phyloP scores from a whole-genome alignment of 225 moss, liverwort and hornwort genomes.

The Sphagnum contortum region DNA sequence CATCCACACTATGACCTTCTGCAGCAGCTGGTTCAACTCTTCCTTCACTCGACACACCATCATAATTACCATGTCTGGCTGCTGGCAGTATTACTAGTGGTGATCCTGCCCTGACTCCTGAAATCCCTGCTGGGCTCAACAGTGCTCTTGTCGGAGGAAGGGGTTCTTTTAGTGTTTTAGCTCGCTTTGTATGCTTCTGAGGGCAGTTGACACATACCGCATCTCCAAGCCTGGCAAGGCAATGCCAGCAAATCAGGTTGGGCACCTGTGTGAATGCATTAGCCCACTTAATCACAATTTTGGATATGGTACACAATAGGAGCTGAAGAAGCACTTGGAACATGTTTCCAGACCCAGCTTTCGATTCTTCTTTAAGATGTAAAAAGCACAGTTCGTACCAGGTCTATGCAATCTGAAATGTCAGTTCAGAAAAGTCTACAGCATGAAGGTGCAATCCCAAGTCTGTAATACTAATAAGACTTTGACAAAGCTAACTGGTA shows the following conservation, averaged over 20 bases:
- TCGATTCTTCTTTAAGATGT: not conserved
- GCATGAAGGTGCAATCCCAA: slow-evolving; percentile 3
- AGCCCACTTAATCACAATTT: not conserved
- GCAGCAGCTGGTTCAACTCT: slow-evolving; percentile 33
- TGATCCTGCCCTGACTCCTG: slow-evolving; percentile 29
- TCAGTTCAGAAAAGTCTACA: slow-evolving; percentile 1
- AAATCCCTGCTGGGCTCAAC: slow-evolving; percentile 27
- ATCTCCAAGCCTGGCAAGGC: slow-evolving; percentile 49
- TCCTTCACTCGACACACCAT: slow-evolving; percentile 56
- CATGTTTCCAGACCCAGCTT: not conserved
- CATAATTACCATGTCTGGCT: slow-evolving; percentile 53
- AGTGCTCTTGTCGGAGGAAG: slow-evolving; percentile 39
- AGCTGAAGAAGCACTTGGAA: not conserved
- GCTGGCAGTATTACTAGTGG: slow-evolving; percentile 41
- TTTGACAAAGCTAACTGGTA: slow-evolving; percentile 9
- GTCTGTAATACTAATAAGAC: not conserved
- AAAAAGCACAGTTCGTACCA: not conserved
- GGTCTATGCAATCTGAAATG: slow-evolving; percentile 2
- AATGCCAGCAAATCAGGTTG: slow-evolving; percentile 58
- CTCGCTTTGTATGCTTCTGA: slow-evolving; percentile 63
- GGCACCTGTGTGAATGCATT: slow-evolving; percentile 32
- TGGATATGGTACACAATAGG: not conserved
- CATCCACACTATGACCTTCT: slow-evolving; percentile 53
- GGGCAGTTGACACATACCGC: slow-evolving; percentile 64
- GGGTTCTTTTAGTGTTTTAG: slow-evolving; percentile 44